These are phyloP conservation scores for Aegilops speltoides DNA, from an alignment of 176 grass and related monocot species.

Conservation along the genomic window DNA sequence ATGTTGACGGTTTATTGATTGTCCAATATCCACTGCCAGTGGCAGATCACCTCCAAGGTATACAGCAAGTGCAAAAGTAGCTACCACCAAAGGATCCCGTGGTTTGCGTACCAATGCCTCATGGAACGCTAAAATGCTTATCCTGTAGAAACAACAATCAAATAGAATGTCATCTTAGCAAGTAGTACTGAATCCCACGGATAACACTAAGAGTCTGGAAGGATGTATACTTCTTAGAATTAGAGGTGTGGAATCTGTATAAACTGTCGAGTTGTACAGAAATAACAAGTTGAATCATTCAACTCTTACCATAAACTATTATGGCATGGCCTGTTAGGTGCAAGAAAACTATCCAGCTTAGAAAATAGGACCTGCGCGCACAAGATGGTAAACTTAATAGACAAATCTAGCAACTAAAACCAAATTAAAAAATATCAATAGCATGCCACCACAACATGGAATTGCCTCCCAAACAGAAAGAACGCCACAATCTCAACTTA, in stretches of 20 bases:
- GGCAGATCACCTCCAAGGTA: constrained; percentile 83
- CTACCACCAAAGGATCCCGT: constrained; percentile 72
- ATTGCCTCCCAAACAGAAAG: neutral
- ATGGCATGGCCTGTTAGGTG: constrained; percentile 81
- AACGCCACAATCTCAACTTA: neutral
- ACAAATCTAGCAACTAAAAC: constrained; percentile 21
- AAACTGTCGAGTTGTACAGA: neutral
- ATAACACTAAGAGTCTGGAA: neutral
- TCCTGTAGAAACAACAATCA: constrained; percentile 43
- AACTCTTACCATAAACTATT: constrained; percentile 83
- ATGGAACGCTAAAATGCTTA: constrained; percentile 89
- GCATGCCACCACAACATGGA: constrained; percentile 24
- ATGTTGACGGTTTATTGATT: constrained; percentile 59
- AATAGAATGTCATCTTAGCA: neutral
- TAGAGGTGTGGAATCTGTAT: neutral
- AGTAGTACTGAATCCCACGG: constrained; percentile 5
- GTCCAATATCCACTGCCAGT: constrained; percentile 67
- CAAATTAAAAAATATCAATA: constrained; percentile 16
- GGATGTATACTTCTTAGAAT: neutral
- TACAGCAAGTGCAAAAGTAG: constrained; percentile 76
- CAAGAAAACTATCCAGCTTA: constrained; percentile 89
- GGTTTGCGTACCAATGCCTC: constrained; percentile 65
- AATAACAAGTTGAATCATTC: constrained; percentile 14
- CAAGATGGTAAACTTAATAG: constrained; percentile 3
- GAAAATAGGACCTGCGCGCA: constrained; percentile 68